phyloP scores from a whole-genome alignment of 2,329 filamentous ascomycete species.

The Xylariales sp. region DNA sequence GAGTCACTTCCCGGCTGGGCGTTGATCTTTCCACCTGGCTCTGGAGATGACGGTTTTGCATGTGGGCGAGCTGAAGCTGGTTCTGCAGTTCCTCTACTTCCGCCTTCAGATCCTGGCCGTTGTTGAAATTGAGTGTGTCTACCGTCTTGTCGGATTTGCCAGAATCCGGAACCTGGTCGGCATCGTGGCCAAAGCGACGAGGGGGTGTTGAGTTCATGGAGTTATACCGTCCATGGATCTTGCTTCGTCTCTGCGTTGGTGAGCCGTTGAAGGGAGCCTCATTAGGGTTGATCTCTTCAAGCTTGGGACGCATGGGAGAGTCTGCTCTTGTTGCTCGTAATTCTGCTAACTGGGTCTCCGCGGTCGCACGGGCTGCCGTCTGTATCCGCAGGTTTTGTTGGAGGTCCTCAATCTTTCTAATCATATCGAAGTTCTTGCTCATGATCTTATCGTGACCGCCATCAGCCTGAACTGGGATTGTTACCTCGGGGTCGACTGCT shows the following conservation, averaged over 20 bases:
- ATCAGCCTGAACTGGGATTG: conserved; percentile 58
- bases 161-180: conserved; percentile 64
- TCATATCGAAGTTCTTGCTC: conserved; percentile 77
- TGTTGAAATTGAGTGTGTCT: conserved; percentile 80
- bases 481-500: conserved; percentile 75
- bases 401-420: conserved; percentile 80
- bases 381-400: conserved; percentile 84
- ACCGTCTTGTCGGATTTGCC: conserved; percentile 79
- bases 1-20: conserved; percentile 53
- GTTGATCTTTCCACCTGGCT: conserved; percentile 73
- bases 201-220: conserved; percentile 77
- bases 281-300: conserved; percentile 86
- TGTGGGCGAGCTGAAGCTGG: conserved; percentile 87
- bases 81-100: conserved; percentile 92
- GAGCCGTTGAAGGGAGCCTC: conserved; percentile 72
- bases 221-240: conserved; percentile 51
- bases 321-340: conserved; percentile 71
- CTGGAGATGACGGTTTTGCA: conserved; percentile 92
- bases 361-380: conserved; percentile 72
- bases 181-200: conserved; percentile 63
- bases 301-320: conserved; percentile 65
- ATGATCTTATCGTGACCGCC: conserved; percentile 57
- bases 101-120: conserved; percentile 83
- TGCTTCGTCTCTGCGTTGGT: conserved; percentile 62
- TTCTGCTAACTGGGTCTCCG: conserved; percentile 77